Conservation (phyloP, 495 filamentous ascomycete species). For the Talaromyces borbonicus region DNA sequence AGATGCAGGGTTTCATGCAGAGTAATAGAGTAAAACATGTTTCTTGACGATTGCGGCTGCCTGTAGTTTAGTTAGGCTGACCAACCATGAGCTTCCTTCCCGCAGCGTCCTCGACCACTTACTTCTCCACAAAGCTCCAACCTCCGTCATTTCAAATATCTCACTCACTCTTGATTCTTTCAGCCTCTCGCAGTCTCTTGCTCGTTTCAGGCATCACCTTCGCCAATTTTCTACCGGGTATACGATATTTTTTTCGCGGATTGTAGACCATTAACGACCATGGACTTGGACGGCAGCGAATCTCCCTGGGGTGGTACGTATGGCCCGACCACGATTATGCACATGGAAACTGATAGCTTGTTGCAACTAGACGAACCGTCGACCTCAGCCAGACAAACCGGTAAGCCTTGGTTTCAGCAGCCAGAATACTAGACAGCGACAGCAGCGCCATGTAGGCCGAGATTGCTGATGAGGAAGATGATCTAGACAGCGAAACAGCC, state of each 20-base stretch:
- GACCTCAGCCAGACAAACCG: slow-evolving; percentile 21
- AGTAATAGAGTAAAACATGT: no score
- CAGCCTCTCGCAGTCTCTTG: no score
- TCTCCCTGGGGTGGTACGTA: slow-evolving; percentile 63
- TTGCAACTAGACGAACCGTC: slow-evolving; percentile 48
- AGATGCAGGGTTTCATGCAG: no score
- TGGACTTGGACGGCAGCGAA: slow-evolving; percentile 57
- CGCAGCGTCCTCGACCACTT: no score
- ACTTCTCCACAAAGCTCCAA: slow-evolving; percentile 1
- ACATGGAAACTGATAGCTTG: slow-evolving; percentile 11
- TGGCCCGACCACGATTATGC: slow-evolving; percentile 23
- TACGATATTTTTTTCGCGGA: background rate
- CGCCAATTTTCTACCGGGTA: no score
- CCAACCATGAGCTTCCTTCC: slow-evolving; percentile 3
- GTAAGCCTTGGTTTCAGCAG: slow-evolving; percentile 9
- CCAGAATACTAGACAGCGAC: no score
- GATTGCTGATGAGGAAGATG: background rate
- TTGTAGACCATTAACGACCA: slow-evolving; percentile 13
- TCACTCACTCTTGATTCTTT: background rate
- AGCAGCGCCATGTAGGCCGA: background rate
- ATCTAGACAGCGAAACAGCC: slow-evolving; percentile 13
- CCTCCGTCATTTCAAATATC: background rate
- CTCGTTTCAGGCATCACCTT: no score
- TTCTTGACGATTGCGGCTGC: slow-evolving; percentile 6
- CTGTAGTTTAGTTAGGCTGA: no score